phyloP scores from a whole-genome alignment of 1,284 basidiomycete species.

The Testicularia cyperi region DNA sequence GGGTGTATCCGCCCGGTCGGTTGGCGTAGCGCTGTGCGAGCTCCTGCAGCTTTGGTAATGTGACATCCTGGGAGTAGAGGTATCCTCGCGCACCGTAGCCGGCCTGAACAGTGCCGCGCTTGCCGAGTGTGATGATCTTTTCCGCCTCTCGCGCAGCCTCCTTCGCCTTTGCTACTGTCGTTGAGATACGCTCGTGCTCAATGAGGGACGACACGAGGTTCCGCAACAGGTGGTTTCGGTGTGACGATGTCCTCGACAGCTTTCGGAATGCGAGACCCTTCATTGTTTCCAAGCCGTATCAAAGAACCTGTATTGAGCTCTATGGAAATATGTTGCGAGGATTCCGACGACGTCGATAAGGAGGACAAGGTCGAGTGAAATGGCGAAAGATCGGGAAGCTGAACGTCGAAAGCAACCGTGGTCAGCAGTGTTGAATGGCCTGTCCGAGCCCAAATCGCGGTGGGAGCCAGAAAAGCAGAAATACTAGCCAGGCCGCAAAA shows the following conservation, averaged over 20 bases:
- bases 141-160: conserved; percentile 88
- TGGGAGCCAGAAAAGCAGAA: no score
- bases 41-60: conserved; percentile 75
- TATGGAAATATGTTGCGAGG: no score
- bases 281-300: conserved; percentile 48
- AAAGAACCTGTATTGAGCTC: no score
- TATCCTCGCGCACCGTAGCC: conserved; percentile 43
- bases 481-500: no score
- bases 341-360: no score
- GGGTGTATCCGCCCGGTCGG: conserved; percentile 91
- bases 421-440: no score
- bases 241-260: conserved; percentile 47
- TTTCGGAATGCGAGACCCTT: conserved; percentile 59
- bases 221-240: conserved; percentile 36
- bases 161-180: conserved; percentile 92
- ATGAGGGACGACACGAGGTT: conserved; percentile 93
- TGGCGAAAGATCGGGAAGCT: no score
- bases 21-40: conserved; percentile 79
- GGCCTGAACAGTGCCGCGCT: conserved; percentile 40
- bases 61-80: conserved; percentile 60
- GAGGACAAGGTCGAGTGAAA: no score
- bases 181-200: conserved; percentile 93
- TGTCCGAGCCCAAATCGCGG: no score
- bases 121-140: conserved; percentile 68
- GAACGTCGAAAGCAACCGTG: no score